Base-by-base conservation (phyloP, 1,139 yeast genomes). In the Diutina scorzettiae region DNA sequence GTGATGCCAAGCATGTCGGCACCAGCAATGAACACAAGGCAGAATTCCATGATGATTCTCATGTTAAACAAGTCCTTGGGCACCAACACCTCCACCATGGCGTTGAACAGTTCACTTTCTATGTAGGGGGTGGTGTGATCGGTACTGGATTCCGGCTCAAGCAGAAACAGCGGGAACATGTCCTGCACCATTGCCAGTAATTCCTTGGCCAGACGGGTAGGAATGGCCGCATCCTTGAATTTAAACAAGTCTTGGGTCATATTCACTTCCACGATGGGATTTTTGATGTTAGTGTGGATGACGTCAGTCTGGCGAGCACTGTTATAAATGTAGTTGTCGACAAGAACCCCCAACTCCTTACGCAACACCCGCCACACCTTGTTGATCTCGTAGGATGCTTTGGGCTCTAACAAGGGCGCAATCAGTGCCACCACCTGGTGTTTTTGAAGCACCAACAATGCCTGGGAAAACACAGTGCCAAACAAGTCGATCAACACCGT, bases 31-130 rank as follows among this genome's bases (percentile, higher is more conserved):
- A 80, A 79, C 12, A 73, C 60, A 42, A 80, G 68, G 27, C 80
- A 73, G 42, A 75, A 73, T 45, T 78, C 85, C 45, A 79, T 57
- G 23, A 86, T 72, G 3, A 84, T 73, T 49, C 93, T 72, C 80
- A 87, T 84, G 53, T 87, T 85, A 59, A 82, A 78, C n/a, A 86
- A 72, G 52, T 78, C 78, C 4, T 86, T 77, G 0, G 83, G 79
- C 1, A 84, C 84, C 37, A 89, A 64, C 1, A 81, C 73, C 46
- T 81, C 80, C 44, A 82, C 80, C 48, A 70, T 69, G 12, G 76
- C 68, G 49, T 62, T 66, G 47, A 68, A 69, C 4, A 70, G 60
- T 47, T 77, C 83, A 48, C 67, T 75, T 43, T 78, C 76, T 41
- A 82, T 72, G 51, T 73, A 81, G 4, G 78, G 37, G 3, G 77